Evolutionary conservation across 169 alveolate genomes (phyloP).

Genomic region (Miamiensis avidus): DNA sequence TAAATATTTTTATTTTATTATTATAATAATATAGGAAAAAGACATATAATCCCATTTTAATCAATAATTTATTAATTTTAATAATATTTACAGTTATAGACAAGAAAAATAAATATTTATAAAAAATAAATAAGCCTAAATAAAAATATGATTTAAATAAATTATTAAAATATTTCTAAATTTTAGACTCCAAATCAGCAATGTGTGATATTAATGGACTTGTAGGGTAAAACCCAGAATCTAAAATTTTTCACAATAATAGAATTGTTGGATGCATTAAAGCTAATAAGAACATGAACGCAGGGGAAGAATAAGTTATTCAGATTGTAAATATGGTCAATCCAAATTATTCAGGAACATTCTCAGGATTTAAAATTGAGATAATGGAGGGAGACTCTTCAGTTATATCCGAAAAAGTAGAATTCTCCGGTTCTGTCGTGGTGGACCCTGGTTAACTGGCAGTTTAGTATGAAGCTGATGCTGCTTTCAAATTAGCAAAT

Average conservation of each 20-base stretch:
- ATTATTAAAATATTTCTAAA: too few relatives aligned
- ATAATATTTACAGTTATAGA: too few relatives aligned
- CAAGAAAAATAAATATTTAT: too few relatives aligned
- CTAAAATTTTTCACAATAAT: neutral
- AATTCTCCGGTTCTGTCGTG: neutral
- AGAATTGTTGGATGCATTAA: constrained; percentile 7
- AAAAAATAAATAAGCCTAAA: too few relatives aligned
- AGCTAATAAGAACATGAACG: neutral
- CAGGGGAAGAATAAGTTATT: neutral
- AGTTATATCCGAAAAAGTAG: constrained; percentile 1
- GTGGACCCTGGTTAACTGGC: constrained; percentile 2
- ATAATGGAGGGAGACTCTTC: constrained; percentile 19
- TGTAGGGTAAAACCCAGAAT: constrained; percentile 3
- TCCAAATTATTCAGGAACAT: constrained; percentile 5
- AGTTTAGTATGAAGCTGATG: constrained; percentile 1
- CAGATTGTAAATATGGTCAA: constrained; percentile 16
- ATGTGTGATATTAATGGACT: constrained; percentile 11
- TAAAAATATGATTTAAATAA: too few relatives aligned
- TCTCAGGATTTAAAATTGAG: constrained; percentile 23
- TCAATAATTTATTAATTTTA: too few relatives aligned
- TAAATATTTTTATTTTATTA: too few relatives aligned
- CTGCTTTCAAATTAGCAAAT: constrained; percentile 8
- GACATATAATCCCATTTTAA: too few relatives aligned
- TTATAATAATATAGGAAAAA: too few relatives aligned
- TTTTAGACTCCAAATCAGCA: neutral